Evolutionary conservation across 2,329 filamentous ascomycete genomes (phyloP).

Genomic region (Ascochyta lentis): DNA sequence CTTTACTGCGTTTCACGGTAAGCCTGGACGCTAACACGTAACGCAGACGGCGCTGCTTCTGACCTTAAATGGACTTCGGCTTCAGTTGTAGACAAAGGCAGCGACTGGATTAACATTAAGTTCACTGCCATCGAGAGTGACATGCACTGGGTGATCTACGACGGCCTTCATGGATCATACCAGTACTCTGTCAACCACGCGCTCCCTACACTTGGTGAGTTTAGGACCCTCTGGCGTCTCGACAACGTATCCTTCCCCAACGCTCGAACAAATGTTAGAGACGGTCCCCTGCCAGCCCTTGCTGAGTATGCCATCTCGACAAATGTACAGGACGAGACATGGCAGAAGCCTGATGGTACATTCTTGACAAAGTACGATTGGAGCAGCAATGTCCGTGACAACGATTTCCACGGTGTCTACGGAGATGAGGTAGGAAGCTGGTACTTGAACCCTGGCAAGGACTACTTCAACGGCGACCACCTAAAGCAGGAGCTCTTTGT

Average conservation of each 20-base stretch:
- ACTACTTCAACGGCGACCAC: constrained; percentile 61
- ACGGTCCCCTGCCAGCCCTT: constrained; percentile 55
- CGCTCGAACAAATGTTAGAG: constrained; percentile 55
- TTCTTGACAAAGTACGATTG: constrained; percentile 63
- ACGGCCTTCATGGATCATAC: constrained; percentile 60
- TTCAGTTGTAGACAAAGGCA: constrained; percentile 50
- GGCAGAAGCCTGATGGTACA: constrained; percentile 55
- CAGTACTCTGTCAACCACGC: constrained; percentile 62
- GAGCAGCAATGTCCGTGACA: constrained; percentile 49
- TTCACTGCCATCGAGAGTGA: constrained; percentile 58
- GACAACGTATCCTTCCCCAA: constrained; percentile 58
- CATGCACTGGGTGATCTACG: constrained; percentile 61
- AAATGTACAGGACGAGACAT: constrained; percentile 63
- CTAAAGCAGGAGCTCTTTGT: constrained; percentile 61
- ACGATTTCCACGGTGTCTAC: constrained; percentile 60
- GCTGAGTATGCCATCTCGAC: constrained; percentile 53
- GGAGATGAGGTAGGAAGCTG: constrained; percentile 58
- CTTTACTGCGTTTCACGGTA: not conserved
- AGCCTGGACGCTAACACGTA: constrained; percentile 5
- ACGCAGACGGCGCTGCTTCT: constrained; percentile 56
- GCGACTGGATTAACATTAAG: constrained; percentile 56
- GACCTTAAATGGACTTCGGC: constrained; percentile 59
- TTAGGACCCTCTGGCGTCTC: constrained; percentile 59
- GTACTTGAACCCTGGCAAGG: constrained; percentile 59
- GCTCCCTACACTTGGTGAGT: constrained; percentile 58